These are phyloP conservation scores for Viridothelium virens DNA, from an alignment of 495 filamentous ascomycete genomes.

Conservation along the genomic window DNA sequence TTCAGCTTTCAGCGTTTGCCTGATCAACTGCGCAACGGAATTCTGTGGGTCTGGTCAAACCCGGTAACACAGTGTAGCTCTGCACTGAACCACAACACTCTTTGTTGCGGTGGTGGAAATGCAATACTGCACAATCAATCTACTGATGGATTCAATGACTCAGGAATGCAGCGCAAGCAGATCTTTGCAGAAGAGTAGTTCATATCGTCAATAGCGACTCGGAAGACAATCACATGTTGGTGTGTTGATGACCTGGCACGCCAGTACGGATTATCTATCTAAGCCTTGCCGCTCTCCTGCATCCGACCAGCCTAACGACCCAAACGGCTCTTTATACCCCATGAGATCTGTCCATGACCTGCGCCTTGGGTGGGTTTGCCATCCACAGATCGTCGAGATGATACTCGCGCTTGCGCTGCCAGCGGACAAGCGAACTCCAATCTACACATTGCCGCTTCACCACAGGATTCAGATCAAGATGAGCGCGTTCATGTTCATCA, in stretches of 20 bases:
- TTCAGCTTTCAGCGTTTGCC: background rate
- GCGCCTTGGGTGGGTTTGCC: background rate
- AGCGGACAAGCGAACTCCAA: background rate
- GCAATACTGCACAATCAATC: background rate
- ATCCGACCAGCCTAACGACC: background rate
- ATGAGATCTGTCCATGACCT: background rate
- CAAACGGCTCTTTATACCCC: background rate
- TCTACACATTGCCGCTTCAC: background rate
- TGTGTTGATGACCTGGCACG: background rate
- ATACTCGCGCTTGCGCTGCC: background rate
- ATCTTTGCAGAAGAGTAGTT: background rate
- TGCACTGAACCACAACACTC: background rate
- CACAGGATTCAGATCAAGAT: background rate
- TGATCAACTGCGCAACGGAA: background rate
- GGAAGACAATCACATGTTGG: background rate
- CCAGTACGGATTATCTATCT: background rate
- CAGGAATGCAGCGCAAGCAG: background rate
- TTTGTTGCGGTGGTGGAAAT: background rate
- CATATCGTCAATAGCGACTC: background rate
- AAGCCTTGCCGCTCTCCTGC: background rate
- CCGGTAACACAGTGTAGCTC: background rate
- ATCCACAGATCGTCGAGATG: background rate
- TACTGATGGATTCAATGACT: background rate
- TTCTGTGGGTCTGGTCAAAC: background rate
- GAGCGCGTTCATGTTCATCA: background rate